Base-by-base conservation (phyloP, 2,329 filamentous ascomycete genomes). In the Ciborinia camelliae region DNA sequence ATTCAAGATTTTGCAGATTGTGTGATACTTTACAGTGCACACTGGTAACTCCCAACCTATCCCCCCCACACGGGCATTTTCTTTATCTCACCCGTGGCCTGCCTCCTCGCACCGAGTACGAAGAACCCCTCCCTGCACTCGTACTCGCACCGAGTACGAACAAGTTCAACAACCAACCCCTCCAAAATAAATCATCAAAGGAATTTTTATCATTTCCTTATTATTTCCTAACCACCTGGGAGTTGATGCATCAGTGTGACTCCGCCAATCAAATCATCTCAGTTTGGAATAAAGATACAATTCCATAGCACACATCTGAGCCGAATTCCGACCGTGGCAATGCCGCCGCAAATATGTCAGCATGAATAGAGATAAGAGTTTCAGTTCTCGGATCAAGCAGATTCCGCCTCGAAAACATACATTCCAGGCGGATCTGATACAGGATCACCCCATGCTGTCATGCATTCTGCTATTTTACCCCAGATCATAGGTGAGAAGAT, bases 331-430 rank as follows among this genome's bases (percentile, higher is more conserved):
- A 35, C 37, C 20, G 54, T 32, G 54, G 41, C 39, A 58, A 58
- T 58, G 28, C 28, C 23, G 9, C 28, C 7, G n/a, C n/a, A n/a
- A 12, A 47, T 47, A 58, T 47, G 54, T 35, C 41, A 58, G 41
- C 41, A 8, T 4, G n/a, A 37, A 37, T 26, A 39, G 23, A 30
- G 23, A 12, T 39, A 39, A 5, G 18, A 28, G 37, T 54, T 35
- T 55, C 51, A 37, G 30, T 14, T 52, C 61, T 57, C 61, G 61
- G 61, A 63, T 63, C 41, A 63, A 57, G 51, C 41, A 39, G 28
- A n/a, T 20, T 28, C n/a, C 30, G 61, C 48, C 20, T 57, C 61
- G 14, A 63, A 47, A 57, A n/a, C 28, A 35, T 43, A 32, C 35
- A 54, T 62, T 62, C 59, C 35, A 43, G 18, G 53, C 59, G 35